Evolutionary conservation across 139 green algal genomes (phyloP).

Genomic region (Volvox africanus): DNA sequence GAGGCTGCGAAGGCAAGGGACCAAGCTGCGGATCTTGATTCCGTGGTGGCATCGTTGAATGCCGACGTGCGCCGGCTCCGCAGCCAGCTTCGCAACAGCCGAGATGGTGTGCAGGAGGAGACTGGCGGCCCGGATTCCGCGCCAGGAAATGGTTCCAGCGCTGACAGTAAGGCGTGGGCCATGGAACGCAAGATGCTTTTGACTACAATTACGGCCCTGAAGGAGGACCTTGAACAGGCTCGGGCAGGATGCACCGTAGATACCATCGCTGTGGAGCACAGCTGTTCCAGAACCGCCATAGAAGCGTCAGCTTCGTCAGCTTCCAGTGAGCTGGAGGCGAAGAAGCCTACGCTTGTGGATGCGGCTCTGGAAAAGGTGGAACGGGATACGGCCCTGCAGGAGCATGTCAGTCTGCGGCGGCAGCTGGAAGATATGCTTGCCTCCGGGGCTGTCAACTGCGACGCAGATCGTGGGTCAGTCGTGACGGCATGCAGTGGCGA

Average conservation of each 20-base stretch:
- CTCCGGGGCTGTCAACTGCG: not conserved
- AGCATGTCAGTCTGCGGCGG: not conserved
- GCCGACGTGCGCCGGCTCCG: not conserved
- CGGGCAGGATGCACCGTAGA: not conserved
- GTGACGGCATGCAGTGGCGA: not conserved
- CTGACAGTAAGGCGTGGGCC: slow-evolving; percentile 16
- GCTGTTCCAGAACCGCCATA: not conserved
- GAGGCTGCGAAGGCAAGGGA: not conserved
- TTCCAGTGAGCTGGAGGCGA: not conserved
- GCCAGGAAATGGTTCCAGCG: not conserved
- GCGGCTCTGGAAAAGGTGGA: slow-evolving; percentile 23
- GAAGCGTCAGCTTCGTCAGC: not conserved
- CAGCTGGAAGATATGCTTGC: not conserved
- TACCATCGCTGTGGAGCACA: not conserved
- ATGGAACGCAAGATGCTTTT: slow-evolving; percentile 50
- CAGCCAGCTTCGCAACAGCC: not conserved
- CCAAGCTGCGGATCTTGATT: slow-evolving; percentile 12
- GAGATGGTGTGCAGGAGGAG: not conserved
- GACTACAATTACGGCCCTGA: slow-evolving; percentile 15
- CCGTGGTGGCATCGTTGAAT: not conserved
- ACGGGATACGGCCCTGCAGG: not conserved
- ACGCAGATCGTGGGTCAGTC: not conserved
- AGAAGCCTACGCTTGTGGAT: not conserved
- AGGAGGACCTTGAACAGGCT: not conserved
- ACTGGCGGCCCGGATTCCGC: not conserved